Base-by-base conservation (phyloP, 2,329 filamentous ascomycete genomes). In the Cercospora nicotianae region DNA sequence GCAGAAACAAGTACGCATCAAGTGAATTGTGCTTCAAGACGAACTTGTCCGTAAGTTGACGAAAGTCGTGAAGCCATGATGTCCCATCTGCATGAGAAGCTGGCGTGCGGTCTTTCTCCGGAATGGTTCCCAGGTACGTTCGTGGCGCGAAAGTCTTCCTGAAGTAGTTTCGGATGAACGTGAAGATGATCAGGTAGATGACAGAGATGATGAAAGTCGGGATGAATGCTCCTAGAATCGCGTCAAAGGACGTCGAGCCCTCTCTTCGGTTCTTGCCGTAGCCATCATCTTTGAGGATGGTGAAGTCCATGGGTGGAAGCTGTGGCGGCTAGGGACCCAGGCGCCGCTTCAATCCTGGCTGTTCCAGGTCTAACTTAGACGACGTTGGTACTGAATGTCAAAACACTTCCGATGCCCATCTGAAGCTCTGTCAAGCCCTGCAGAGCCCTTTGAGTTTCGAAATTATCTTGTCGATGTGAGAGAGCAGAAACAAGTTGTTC, bases 61-160 rank as follows among this genome's bases (percentile, higher is more conserved):
- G 76, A 70, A 83, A 83, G 65, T 82, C 80, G 6, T 76, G 78
- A 62, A 88, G 81, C 86, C 86, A 88, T 55, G 72, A 72, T 30
- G 63, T 65, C 12, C 75, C 74, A 16, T 70, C 64, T 1, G 73
- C 70, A 18, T 69, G 67, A 16, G 72, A 72, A 3, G 70, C 67
- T 18, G 76, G 76, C 7, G 76, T 78, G 7, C 76, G 71, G 61
- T 78, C 69, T 67, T 77, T 77, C 60, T 75, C 73, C 2, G 75
- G 73, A 10, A 78, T 72, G 3, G 75, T 76, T 6, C 74, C 76
- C 9, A 78, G 69, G 65, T 77, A 78, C 2, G 75, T 78, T 26
- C 76, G 71, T 9, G 76, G 76, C 9, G 76, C 75, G 67, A 77
- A 78, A 48, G 77, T 69, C 64, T 76, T 77, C 16, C 72, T 67